A percentile compares a stretch with the other conserved stretches of the same genome.
Conservation (phyloP, 176 grass and related monocot genomes). For the Zea luxurians region DNA sequence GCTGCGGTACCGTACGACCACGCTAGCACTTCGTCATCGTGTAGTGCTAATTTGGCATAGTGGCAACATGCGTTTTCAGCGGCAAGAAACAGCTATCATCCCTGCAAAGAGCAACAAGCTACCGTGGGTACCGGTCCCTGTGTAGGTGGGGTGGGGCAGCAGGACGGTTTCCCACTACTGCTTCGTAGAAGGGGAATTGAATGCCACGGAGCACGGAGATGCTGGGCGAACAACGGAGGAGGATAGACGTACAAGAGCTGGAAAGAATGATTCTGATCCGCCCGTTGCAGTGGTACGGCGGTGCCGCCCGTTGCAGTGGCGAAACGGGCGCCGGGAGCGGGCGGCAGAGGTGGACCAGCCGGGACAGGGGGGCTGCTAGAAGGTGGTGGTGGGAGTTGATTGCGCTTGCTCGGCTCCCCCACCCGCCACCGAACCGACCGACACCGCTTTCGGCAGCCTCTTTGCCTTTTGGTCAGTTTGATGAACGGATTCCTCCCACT, state of each 20-base stretch:
- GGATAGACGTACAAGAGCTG: neutral
- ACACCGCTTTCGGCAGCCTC: constrained; percentile 25
- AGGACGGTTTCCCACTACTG: neutral
- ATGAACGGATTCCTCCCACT: neutral
- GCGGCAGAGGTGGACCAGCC: neutral
- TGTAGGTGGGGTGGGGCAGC: neutral
- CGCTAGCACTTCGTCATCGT: neutral
- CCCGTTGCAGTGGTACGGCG: neutral
- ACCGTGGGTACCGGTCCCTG: neutral
- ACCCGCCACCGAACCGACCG: constrained; percentile 23
- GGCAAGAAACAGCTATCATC: neutral
- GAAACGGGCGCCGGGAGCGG: neutral
- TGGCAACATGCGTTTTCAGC: neutral
- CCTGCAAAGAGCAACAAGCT: neutral
- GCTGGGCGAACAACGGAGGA: neutral
- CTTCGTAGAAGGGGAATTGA: neutral
- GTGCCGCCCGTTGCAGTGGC: neutral
- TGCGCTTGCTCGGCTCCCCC: constrained; percentile 32
- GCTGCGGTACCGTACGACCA: neutral
- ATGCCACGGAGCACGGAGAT: neutral
- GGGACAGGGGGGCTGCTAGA: neutral
- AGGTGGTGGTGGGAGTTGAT: constrained; percentile 16
- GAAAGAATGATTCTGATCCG: neutral
- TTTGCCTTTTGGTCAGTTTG: neutral
- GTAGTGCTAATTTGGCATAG: neutral